These are phyloP conservation scores for Orychophragmus violaceus DNA, from an alignment of 345 rosid genomes.

Conservation along the genomic window DNA sequence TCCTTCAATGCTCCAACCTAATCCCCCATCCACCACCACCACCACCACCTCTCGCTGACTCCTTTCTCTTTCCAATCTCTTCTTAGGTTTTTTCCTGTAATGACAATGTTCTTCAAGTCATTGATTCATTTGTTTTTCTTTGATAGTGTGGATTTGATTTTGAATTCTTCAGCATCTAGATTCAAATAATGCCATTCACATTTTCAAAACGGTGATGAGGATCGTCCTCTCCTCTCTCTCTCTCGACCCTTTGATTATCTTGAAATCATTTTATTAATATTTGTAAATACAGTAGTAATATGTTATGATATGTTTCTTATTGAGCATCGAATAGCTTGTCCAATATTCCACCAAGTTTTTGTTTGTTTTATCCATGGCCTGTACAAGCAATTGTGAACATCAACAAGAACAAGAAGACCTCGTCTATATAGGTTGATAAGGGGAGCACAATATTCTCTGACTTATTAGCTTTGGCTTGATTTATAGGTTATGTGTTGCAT, in stretches of 20 bases:
- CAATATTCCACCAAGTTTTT: not conserved
- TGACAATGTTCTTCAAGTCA: constrained; percentile 10
- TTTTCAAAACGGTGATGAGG: not conserved
- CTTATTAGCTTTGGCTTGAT: too few species aligned
- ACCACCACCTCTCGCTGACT: constrained; percentile 24
- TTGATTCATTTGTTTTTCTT: not conserved
- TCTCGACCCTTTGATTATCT: not conserved
- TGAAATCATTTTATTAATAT: not conserved
- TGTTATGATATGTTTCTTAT: not conserved
- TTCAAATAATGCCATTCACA: not conserved
- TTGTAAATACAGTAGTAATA: not conserved
- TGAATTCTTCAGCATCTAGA: not conserved
- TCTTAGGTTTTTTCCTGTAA: not conserved
- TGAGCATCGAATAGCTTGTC: not conserved
- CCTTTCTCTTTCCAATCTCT: not conserved
- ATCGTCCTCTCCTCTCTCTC: not conserved
- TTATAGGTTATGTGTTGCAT: too few species aligned
- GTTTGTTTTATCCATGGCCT: not conserved
- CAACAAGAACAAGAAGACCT: not conserved
- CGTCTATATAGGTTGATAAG: not conserved
- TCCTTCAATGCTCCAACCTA: constrained; percentile 44
- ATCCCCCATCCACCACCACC: not conserved
- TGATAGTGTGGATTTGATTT: not conserved
- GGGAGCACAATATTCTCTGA: too few species aligned
- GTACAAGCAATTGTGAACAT: not conserved